Percentiles rank a stretch among this genome's conserved stretches.
Evolutionary conservation across 192 early-diverging fungal species (phyloP).

Genomic region (Entrophospora sp.): DNA sequence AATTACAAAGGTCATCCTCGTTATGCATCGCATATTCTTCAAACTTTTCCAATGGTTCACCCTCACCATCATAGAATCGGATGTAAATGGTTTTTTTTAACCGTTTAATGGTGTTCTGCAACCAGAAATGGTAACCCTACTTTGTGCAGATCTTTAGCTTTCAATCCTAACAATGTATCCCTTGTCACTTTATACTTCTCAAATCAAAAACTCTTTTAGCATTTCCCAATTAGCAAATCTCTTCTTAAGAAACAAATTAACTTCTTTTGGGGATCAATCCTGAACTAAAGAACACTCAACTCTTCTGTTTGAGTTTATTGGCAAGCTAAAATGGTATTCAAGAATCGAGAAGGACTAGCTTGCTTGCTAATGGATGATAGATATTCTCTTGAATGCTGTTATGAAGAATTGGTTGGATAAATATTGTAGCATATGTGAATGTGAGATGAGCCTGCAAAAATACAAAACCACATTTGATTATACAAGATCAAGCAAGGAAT

Average conservation of each 20-base stretch:
- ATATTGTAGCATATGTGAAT: too few species aligned
- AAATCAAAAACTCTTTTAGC: not conserved
- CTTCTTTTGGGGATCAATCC: not conserved
- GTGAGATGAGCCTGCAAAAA: too few species aligned
- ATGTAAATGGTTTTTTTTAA: not conserved
- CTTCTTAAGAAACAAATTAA: not conserved
- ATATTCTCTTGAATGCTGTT: too few species aligned
- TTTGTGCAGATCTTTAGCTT: not conserved
- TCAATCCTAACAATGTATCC: not conserved
- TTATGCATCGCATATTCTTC: conserved; percentile 6
- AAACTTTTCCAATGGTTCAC: not conserved
- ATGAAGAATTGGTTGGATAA: too few species aligned
- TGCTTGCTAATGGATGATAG: too few species aligned
- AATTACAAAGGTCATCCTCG: not conserved
- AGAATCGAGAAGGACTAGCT: too few species aligned
- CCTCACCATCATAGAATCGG: conserved; percentile 6
- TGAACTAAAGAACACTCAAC: not conserved
- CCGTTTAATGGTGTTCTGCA: not conserved
- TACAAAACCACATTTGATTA: too few species aligned
- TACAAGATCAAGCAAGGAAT: too few species aligned
- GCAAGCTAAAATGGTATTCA: too few species aligned
- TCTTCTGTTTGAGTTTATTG: too few species aligned
- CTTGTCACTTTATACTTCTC: not conserved
- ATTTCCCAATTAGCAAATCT: not conserved
- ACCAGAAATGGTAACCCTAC: not conserved